Base-by-base conservation (phyloP, 208 protist genomes). In the Acanthamoeba sp. region DNA sequence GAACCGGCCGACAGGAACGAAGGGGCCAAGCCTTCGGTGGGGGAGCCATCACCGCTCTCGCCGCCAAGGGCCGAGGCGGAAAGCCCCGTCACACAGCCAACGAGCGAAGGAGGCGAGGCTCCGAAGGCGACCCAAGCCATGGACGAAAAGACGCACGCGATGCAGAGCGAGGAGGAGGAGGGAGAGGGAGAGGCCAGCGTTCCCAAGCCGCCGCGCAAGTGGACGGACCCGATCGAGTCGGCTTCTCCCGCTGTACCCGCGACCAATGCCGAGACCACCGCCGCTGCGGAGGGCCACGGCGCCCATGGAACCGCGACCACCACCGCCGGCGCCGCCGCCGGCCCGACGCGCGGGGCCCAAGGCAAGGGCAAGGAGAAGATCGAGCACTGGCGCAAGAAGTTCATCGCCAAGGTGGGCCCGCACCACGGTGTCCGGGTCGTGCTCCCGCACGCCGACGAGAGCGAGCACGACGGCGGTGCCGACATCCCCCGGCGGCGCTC, bases 371-470 rank as follows among this genome's bases (percentile, higher is more conserved):
- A 50, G 71, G 71, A 82, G 71, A 40, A 48, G 38, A 82, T 82
- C 40, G 71, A 82, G 71, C 71, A 82, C 71, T 82, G 71, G 71
- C 71, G 71, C 71, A 40, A n/a, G 18, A 82, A 82, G 40, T 82
- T 82, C 71, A 82, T 82, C 40, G 45, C 71, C 71, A 82, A 82
- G 36, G 71, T 82, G 10, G 40, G 40, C 10, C 40, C 71, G 71
- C 71, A 82, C 38, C 38, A 82, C 40, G 38, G 38, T 7, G 40
- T 82, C 71, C 20, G 29, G 38, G 40, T 82, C 32, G 71, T 82
- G 36, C 71, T 82, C 22, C 71, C 71, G 29, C 62, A 71, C 36
- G 62, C 12, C 29, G 62, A 71, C 24, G 62, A 36, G 10, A 18
- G 29, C 62, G 5, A 36, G 2, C n/a, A 62, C 22, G 18, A 5